phyloP scores from a whole-genome alignment of 1,284 basidiomycete genomes.

The Austroboletus sp. region DNA sequence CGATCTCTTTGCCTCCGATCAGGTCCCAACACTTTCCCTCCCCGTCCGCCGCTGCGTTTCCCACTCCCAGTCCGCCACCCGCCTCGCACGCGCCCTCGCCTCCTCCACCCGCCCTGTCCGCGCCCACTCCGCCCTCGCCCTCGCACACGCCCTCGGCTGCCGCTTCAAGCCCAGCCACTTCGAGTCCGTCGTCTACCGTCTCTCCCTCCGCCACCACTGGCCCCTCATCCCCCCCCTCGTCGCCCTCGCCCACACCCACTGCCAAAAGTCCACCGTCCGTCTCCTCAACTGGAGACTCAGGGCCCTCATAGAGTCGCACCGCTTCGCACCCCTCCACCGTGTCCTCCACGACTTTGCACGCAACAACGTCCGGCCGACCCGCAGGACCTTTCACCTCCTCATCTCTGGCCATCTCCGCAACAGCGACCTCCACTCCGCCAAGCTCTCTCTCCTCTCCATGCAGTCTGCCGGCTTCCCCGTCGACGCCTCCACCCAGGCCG shows the following conservation, averaged over 20 bases:
- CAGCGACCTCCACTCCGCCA: slow-evolving; percentile 52
- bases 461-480: slow-evolving; percentile 45
- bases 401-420: slow-evolving; percentile 63
- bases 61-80: slow-evolving; percentile 37
- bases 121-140: slow-evolving; percentile 40
- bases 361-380: slow-evolving; percentile 43
- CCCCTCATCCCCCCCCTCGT: slow-evolving; percentile 42
- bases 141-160: slow-evolving; percentile 47
- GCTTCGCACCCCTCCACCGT: slow-evolving; percentile 41
- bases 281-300: slow-evolving; percentile 64
- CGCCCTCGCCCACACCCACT: slow-evolving; percentile 41
- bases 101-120: slow-evolving; percentile 36
- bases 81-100: slow-evolving; percentile 43
- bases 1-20: slow-evolving; percentile 20
- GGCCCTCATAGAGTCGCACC: slow-evolving; percentile 48
- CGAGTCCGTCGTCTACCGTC: slow-evolving; percentile 47
- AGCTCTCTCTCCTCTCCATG: slow-evolving; percentile 50
- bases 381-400: slow-evolving; percentile 60
- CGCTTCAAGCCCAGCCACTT: slow-evolving; percentile 49
- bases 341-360: slow-evolving; percentile 47
- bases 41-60: slow-evolving; percentile 30
- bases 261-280: slow-evolving; percentile 44
- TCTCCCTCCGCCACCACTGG: slow-evolving; percentile 48
- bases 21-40: slow-evolving; percentile 14
- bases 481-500: slow-evolving; percentile 52